Percentiles rank a stretch among this genome's conserved stretches.
These are phyloP conservation scores for Malus sylvestris DNA, from an alignment of 306 rosid genomes.

Conservation along the genomic window DNA sequence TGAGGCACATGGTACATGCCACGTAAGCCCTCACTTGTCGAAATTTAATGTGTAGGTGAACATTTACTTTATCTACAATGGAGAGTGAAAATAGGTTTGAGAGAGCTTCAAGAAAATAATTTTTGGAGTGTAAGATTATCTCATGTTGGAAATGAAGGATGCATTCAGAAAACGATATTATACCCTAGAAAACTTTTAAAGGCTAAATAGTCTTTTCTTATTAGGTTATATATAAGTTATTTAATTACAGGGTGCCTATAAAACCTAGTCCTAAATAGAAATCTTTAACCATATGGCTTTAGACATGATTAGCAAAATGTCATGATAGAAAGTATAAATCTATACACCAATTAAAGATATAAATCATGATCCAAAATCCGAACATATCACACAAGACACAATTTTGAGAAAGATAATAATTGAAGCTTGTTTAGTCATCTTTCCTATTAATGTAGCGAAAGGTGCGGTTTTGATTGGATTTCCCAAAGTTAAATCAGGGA, in stretches of 20 bases:
- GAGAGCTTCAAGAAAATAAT: neutral
- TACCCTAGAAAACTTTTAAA: no score
- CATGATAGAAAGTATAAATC: neutral
- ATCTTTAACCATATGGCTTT: neutral
- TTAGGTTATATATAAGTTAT: neutral
- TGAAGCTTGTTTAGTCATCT: conserved; percentile 25
- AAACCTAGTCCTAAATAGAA: neutral
- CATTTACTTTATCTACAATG: neutral
- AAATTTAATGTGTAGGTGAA: no score
- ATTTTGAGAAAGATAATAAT: conserved; percentile 27
- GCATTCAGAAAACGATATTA: neutral
- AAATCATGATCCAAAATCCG: neutral
- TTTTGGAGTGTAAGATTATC: neutral
- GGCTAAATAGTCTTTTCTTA: no score
- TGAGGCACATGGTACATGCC: no score
- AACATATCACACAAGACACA: conserved; percentile 15
- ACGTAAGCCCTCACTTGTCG: no score
- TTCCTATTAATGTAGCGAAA: conserved; percentile 21
- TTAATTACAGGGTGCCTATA: no score
- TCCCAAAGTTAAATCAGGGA: conserved; percentile 30
- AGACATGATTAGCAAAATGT: neutral
- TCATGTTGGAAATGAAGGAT: neutral
- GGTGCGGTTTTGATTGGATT: conserved; percentile 44
- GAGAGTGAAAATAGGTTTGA: neutral
- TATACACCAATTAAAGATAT: neutral